Percentiles rank a stretch among this genome's conserved stretches.
These are phyloP conservation scores for Pseudonitzschia delicatissima DNA, from an alignment of 108 stramenopile species.

Conservation along the genomic window DNA sequence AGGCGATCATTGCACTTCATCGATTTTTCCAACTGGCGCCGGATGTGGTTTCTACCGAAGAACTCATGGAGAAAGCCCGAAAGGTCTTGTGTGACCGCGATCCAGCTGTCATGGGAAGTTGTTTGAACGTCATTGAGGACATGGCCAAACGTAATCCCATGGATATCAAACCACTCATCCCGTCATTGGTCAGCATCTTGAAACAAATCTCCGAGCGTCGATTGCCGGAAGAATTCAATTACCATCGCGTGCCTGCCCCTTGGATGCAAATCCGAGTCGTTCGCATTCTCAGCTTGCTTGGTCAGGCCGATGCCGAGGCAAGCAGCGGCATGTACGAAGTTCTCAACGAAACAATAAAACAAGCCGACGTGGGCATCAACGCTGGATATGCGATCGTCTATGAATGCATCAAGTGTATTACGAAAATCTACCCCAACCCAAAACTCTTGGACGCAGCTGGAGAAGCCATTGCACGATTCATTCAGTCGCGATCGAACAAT, in stretches of 20 bases:
- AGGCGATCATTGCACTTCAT: constrained; percentile 92
- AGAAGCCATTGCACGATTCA: constrained; percentile 89
- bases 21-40: constrained; percentile 88
- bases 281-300: constrained; percentile 90
- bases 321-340: constrained; percentile 97
- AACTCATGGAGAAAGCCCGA: constrained; percentile 85
- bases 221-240: constrained; percentile 96
- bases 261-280: constrained; percentile 99
- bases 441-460: constrained; percentile 95
- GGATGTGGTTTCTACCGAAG: constrained; percentile 67
- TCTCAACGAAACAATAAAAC: constrained; percentile 87
- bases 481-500: constrained; percentile 90
- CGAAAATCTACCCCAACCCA: constrained; percentile 96
- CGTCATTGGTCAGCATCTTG: constrained; percentile 90
- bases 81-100: constrained; percentile 95
- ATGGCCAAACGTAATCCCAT: constrained; percentile 59
- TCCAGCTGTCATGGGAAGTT: constrained; percentile 94
- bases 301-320: constrained; percentile 74
- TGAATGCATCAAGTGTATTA: constrained; percentile 95
- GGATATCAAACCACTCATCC: constrained; percentile 91
- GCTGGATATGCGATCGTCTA: constrained; percentile 98
- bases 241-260: constrained; percentile 98
- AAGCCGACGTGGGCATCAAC: constrained; percentile 98
- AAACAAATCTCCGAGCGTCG: constrained; percentile 98
- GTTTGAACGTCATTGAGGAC: constrained; percentile 91